Evolutionary conservation across 495 filamentous ascomycete species (phyloP).

Genomic region (Penicillium pancosmium): DNA sequence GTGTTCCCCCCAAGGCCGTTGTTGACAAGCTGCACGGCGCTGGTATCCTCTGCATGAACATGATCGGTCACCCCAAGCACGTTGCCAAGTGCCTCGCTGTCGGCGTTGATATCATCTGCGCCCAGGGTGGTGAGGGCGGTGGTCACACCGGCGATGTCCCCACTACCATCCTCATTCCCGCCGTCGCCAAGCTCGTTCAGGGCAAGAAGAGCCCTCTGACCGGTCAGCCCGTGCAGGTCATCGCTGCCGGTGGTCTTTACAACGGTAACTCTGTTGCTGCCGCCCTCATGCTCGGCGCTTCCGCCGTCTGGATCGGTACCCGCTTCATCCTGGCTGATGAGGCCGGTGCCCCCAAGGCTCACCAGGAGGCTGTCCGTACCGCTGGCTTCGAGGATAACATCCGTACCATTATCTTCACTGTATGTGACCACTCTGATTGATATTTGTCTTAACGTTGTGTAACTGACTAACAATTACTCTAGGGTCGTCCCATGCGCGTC

Average conservation of each 20-base stretch:
- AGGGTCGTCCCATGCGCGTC: slow-evolving; percentile 90
- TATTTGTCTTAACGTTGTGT: neutral
- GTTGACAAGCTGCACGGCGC: slow-evolving; percentile 86
- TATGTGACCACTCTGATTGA: slow-evolving; percentile 29
- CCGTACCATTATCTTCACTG: slow-evolving; percentile 96
- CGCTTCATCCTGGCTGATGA: slow-evolving; percentile 93
- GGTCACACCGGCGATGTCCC: slow-evolving; percentile 92
- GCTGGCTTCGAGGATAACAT: slow-evolving; percentile 92
- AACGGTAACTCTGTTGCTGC: slow-evolving; percentile 91
- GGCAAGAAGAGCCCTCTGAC: slow-evolving; percentile 85
- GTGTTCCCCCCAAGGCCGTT: slow-evolving; percentile 84
- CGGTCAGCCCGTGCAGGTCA: slow-evolving; percentile 80
- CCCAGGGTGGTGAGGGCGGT: slow-evolving; percentile 89
- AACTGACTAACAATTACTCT: slow-evolving; percentile 24
- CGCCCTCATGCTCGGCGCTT: slow-evolving; percentile 87
- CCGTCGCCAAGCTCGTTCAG: slow-evolving; percentile 80
- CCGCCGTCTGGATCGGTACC: slow-evolving; percentile 94
- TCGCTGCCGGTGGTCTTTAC: slow-evolving; percentile 93
- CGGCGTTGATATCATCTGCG: slow-evolving; percentile 90
- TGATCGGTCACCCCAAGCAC: slow-evolving; percentile 99
- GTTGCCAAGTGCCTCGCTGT: slow-evolving; percentile 89
- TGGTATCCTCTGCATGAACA: slow-evolving; percentile 98
- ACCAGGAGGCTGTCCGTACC: slow-evolving; percentile 96
- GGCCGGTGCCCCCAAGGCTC: slow-evolving; percentile 88
- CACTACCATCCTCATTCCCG: slow-evolving; percentile 85